A percentile compares a stretch with the other conserved stretches of the same genome.
Conservation (phyloP, 2,329 filamentous ascomycete species). For the Colletotrichum camelliae region DNA sequence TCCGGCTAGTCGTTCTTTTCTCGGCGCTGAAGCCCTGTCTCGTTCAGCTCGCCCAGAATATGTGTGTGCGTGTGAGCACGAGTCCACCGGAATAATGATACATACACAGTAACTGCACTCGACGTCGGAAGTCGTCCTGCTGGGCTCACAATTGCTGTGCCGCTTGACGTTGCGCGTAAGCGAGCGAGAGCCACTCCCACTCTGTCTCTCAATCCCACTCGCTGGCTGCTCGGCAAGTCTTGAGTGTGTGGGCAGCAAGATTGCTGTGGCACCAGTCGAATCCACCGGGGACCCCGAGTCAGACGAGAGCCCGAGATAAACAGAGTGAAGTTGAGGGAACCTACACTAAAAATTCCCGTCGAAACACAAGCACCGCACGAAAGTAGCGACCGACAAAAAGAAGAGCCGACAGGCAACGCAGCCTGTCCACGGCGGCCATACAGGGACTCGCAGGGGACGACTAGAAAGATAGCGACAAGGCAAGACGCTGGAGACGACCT, state of each 20-base stretch:
- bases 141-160: not conserved
- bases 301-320: conserved; percentile 15
- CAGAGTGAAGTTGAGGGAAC: conserved; percentile 12
- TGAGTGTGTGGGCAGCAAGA: conserved; percentile 10
- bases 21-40: not conserved
- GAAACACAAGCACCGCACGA: not conserved
- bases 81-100: not conserved
- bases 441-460: not conserved
- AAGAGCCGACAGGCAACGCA: not conserved
- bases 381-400: not conserved
- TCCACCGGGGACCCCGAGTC: conserved; percentile 19
- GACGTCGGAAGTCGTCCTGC: not conserved
- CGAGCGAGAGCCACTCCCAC: not conserved
- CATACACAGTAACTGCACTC: not conserved
- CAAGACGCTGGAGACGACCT: not conserved
- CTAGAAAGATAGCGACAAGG: not conserved
- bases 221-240: conserved; percentile 11
- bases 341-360: not conserved
- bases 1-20: not conserved
- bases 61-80: not conserved
- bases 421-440: not conserved
- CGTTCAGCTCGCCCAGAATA: not conserved
- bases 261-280: conserved; percentile 20
- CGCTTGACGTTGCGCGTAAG: not conserved
- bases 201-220: not conserved